Evolutionary conservation across 1,284 basidiomycete genomes (phyloP).

Genomic region (Wallemia ichthyophaga): DNA sequence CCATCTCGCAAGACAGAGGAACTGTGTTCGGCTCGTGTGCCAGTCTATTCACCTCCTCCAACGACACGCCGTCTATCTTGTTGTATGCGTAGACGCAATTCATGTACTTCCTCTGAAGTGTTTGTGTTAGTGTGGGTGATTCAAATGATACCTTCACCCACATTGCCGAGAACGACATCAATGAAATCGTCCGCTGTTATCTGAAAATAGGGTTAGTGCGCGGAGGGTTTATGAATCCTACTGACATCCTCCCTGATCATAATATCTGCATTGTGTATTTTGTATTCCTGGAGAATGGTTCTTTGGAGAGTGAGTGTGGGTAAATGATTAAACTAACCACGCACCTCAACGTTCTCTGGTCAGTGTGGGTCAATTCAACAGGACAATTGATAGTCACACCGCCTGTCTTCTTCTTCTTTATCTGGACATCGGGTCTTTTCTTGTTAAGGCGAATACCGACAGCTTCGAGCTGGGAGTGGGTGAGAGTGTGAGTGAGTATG

Average conservation of each 20-base stretch:
- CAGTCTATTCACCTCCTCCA: slow-evolving; percentile 65
- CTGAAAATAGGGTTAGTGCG: slow-evolving; percentile 17
- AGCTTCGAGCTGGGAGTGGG: slow-evolving; percentile 17
- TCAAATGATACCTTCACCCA: neutral
- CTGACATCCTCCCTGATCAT: slow-evolving; percentile 86
- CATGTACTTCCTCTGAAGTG: slow-evolving; percentile 44
- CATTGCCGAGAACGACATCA: slow-evolving; percentile 60
- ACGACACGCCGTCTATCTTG: slow-evolving; percentile 67
- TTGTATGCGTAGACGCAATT: slow-evolving; percentile 56
- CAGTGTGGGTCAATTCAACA: slow-evolving; percentile 67
- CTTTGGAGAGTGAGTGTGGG: neutral
- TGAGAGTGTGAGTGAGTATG: neutral
- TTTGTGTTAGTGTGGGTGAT: neutral
- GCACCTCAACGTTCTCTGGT: slow-evolving; percentile 62
- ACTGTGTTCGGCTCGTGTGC: slow-evolving; percentile 62
- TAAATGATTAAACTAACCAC: neutral
- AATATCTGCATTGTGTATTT: slow-evolving; percentile 27
- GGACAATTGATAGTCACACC: slow-evolving; percentile 39
- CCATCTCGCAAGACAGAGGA: slow-evolving; percentile 81
- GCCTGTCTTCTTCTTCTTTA: slow-evolving; percentile 51
- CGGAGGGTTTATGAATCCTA: slow-evolving; percentile 4
- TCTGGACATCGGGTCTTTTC: slow-evolving; percentile 39
- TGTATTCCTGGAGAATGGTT: slow-evolving; percentile 60
- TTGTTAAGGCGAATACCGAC: slow-evolving; percentile 89
- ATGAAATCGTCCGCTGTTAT: slow-evolving; percentile 92